Conservation (phyloP, 2,329 filamentous ascomycete genomes). For the Plectosphaerella sp. region DNA sequence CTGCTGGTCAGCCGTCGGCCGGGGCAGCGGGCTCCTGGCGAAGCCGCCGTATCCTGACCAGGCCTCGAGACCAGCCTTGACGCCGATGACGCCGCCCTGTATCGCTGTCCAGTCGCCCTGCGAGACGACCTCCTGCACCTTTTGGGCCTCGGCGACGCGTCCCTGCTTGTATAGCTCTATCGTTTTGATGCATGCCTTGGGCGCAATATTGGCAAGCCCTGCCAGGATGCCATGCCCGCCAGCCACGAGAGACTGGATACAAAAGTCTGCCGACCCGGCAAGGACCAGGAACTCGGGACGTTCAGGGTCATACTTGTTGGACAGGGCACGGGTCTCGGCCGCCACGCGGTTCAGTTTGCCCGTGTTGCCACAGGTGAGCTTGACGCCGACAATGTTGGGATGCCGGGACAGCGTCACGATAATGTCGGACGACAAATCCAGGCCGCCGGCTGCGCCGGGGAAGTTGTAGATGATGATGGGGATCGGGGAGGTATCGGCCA, state of each 20-base stretch:
- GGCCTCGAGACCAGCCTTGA: constrained; percentile 59
- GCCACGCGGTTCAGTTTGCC: constrained; percentile 63
- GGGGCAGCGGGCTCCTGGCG: constrained; percentile 41
- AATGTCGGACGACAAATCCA: constrained; percentile 60
- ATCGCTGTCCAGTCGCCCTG: constrained; percentile 67
- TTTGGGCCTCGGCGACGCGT: constrained; percentile 52
- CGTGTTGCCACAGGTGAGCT: constrained; percentile 67
- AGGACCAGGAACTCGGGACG: constrained; percentile 62
- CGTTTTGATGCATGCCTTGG: constrained; percentile 58
- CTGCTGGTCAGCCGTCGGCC: constrained; percentile 43
- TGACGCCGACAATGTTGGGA: constrained; percentile 64
- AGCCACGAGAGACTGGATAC: constrained; percentile 63
- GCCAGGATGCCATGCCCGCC: constrained; percentile 70
- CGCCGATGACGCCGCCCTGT: constrained; percentile 63
- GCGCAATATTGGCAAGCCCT: constrained; percentile 67
- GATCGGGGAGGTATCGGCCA: constrained; percentile 59
- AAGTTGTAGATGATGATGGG: constrained; percentile 69
- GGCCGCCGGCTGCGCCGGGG: constrained; percentile 57
- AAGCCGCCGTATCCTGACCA: constrained; percentile 62
- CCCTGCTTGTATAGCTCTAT: constrained; percentile 56
- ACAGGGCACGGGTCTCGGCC: constrained; percentile 46
- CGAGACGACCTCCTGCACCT: constrained; percentile 49
- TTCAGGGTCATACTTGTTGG: constrained; percentile 19
- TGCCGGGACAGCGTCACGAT: constrained; percentile 57
- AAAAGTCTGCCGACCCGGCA: constrained; percentile 71